Evolutionary conservation across 225 moss, liverwort and hornwort species (phyloP).

Genomic region (Lunularia cruciata): DNA sequence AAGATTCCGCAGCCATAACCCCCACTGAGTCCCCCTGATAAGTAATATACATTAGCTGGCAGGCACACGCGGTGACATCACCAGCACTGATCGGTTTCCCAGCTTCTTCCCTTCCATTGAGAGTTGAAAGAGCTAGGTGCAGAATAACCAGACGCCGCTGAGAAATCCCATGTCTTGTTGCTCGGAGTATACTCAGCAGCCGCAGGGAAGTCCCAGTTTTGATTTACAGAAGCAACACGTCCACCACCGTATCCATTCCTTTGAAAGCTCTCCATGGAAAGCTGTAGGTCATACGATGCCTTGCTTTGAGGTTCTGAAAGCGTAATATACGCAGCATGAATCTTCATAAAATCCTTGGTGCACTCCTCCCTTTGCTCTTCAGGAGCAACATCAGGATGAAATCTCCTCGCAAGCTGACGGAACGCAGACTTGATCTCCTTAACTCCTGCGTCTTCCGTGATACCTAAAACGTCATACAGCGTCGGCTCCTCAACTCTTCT

Average conservation of each 20-base stretch:
- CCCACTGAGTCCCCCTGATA: background rate
- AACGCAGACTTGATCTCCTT: slow-evolving; percentile 66
- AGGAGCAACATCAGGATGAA: slow-evolving; percentile 65
- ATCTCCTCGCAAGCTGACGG: slow-evolving; percentile 44
- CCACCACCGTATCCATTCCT: slow-evolving; percentile 39
- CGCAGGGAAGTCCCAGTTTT: slow-evolving; percentile 40
- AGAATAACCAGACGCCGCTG: slow-evolving; percentile 16
- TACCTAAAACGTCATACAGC: slow-evolving; percentile 54
- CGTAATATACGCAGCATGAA: slow-evolving; percentile 49
- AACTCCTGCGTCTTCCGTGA: slow-evolving; percentile 44
- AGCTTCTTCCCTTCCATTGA: slow-evolving; percentile 56
- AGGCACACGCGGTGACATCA: slow-evolving; percentile 3
- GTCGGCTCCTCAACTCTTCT: slow-evolving; percentile 11
- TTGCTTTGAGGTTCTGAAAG: slow-evolving; percentile 53
- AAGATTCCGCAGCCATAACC: background rate
- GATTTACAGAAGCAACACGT: slow-evolving; percentile 25
- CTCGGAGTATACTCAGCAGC: background rate
- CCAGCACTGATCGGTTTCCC: slow-evolving; percentile 90
- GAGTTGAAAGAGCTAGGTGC: slow-evolving; percentile 31
- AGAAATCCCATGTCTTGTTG: background rate
- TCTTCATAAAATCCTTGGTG: slow-evolving; percentile 49
- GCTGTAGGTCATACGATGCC: slow-evolving; percentile 54
- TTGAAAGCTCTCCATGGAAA: slow-evolving; percentile 52
- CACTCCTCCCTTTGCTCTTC: slow-evolving; percentile 48
- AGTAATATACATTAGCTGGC: background rate